A percentile compares a stretch with the other conserved stretches of the same genome.
Evolutionary conservation across 768 basidiomycete species (phyloP).

Genomic region (Russula griseocarnosa): DNA sequence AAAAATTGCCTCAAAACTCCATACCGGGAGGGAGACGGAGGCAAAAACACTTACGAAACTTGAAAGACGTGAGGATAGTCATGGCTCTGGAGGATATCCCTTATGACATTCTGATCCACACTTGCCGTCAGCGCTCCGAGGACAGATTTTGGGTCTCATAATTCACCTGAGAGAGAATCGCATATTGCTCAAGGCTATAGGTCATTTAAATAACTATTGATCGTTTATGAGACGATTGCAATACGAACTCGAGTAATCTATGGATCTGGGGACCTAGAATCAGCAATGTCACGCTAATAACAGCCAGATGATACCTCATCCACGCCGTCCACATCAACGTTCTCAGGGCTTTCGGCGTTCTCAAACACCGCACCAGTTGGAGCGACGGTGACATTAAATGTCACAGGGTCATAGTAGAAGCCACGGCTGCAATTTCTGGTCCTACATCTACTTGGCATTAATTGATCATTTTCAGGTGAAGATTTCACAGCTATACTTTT

Average conservation of each 20-base stretch:
- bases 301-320: constrained; percentile 17
- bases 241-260: constrained; percentile 19
- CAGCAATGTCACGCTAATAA: background rate
- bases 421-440: background rate
- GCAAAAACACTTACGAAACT: constrained; percentile 18
- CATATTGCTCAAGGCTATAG: constrained; percentile 23
- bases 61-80: constrained; percentile 23
- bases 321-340: background rate
- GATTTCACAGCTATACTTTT: background rate
- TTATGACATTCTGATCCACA: constrained; percentile 7
- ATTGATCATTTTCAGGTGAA: background rate
- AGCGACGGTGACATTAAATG: background rate
- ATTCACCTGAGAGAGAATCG: constrained; percentile 17
- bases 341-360: background rate
- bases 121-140: background rate
- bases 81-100: constrained; percentile 21
- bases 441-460: constrained; percentile 20
- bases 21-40: no score
- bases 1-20: background rate
- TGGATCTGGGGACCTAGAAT: background rate
- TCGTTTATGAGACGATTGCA: background rate
- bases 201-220: background rate
- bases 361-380: background rate
- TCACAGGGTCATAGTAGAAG: constrained; percentile 11
- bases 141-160: background rate